Conservation (phyloP, 805 yeast genomes). For the Saccharomycopsis capsularis region DNA sequence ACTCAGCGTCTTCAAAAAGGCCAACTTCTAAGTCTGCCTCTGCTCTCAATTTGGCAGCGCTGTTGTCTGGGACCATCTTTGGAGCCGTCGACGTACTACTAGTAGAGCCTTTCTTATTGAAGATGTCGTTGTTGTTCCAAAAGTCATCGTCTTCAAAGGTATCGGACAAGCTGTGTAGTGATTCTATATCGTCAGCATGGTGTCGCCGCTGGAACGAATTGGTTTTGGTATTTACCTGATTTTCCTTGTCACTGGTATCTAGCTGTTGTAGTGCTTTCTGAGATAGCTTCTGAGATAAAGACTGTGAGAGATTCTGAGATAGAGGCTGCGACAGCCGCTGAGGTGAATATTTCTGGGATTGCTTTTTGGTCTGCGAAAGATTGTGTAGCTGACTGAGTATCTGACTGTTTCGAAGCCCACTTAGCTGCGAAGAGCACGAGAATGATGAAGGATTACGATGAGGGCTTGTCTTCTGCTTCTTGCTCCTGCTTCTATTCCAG, state of each 20-base stretch:
- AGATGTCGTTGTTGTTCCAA: background rate
- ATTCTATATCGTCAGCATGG: background rate
- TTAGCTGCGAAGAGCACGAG: too few relatives aligned
- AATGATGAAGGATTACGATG: too few relatives aligned
- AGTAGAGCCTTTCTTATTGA: background rate
- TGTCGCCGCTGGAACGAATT: background rate
- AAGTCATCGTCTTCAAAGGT: slow-evolving; percentile 4
- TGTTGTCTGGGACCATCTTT: background rate
- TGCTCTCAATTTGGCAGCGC: too few relatives aligned
- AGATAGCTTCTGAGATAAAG: too few relatives aligned
- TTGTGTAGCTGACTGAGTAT: background rate
- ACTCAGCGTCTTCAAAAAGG: too few relatives aligned
- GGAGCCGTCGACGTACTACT: background rate
- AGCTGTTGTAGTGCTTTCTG: background rate
- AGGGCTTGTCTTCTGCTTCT: too few relatives aligned
- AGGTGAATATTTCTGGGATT: too few relatives aligned
- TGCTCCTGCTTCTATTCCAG: too few relatives aligned
- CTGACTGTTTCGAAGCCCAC: background rate
- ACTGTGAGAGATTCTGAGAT: too few relatives aligned
- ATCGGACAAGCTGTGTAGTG: background rate
- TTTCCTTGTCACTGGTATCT: background rate
- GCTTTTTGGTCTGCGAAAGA: background rate
- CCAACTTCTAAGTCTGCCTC: too few relatives aligned
- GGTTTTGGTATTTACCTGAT: background rate
- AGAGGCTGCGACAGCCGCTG: too few relatives aligned